Conservation (phyloP, 805 yeast genomes). For the Kuraishia ogatae region DNA sequence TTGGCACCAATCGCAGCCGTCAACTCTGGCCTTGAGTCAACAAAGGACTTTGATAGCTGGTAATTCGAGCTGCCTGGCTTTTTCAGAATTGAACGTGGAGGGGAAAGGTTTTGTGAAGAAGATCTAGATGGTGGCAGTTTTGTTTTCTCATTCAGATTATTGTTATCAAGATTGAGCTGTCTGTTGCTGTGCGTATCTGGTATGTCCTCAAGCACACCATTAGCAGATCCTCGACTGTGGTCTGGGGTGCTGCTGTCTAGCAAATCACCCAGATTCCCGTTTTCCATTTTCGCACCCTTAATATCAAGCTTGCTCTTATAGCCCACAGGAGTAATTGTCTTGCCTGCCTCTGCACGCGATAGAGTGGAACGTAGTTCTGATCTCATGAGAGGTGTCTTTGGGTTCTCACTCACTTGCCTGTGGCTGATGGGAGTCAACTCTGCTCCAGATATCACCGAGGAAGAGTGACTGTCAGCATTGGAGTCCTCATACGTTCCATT, state of each 20-base stretch:
- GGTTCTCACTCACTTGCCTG: not conserved
- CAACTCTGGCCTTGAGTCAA: slow-evolving; percentile 11
- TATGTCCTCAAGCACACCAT: not conserved
- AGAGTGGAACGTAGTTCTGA: not conserved
- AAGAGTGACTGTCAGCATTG: not conserved
- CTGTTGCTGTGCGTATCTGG: not conserved
- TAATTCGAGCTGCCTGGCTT: slow-evolving; percentile 1
- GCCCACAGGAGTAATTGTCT: not conserved
- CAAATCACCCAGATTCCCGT: not conserved
- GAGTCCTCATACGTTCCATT: not conserved
- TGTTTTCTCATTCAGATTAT: not conserved
- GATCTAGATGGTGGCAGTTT: not conserved
- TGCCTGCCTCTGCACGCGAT: not conserved
- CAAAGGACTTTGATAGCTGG: not conserved
- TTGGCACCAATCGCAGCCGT: slow-evolving; percentile 12
- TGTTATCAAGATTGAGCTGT: not conserved
- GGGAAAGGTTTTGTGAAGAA: not conserved
- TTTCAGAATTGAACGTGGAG: slow-evolving; percentile 2
- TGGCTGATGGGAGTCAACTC: not conserved
- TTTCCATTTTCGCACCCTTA: not conserved
- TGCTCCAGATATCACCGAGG: not conserved
- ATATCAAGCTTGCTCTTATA: not conserved
- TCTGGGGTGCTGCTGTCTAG: not conserved
- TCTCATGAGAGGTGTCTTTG: not conserved
- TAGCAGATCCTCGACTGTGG: not conserved